Percentiles rank a stretch among this genome's conserved stretches.
Evolutionary conservation across 1,139 yeast species (phyloP).

Genomic region (Nakaseomyces delphensis): DNA sequence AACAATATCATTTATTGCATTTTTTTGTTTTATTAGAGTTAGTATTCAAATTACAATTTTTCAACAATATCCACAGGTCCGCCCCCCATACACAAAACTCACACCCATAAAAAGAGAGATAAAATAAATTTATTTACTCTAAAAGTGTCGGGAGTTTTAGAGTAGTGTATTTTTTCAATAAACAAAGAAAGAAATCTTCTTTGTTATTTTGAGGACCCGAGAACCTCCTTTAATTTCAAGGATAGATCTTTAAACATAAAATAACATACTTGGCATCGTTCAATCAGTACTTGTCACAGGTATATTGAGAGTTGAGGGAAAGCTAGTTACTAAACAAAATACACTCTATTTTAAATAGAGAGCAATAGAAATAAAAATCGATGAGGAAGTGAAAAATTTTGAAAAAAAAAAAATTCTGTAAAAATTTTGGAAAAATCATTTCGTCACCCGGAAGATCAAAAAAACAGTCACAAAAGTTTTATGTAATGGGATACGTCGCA

Average conservation of each 20-base stretch:
- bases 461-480: no score
- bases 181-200: no score
- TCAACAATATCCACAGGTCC: no score
- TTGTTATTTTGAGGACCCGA: no score
- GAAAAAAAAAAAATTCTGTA: neutral
- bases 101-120: no score
- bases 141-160: conserved; percentile 87
- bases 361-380: neutral
- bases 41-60: no score
- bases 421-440: no score
- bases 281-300: neutral
- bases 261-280: conserved; percentile 7
- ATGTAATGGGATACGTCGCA: no score
- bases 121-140: conserved; percentile 30
- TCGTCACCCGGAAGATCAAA: no score
- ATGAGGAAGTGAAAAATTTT: neutral
- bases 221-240: neutral
- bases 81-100: no score
- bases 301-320: neutral
- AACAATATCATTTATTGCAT: conserved; percentile 4
- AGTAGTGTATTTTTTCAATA: conserved; percentile 31
- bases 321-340: no score
- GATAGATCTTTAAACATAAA: neutral
- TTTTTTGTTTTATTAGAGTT: no score
- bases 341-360: neutral